A percentile compares a stretch with the other conserved stretches of the same genome.
phyloP scores from a whole-genome alignment of 306 rosid genomes.

The Hippophae tibetana region DNA sequence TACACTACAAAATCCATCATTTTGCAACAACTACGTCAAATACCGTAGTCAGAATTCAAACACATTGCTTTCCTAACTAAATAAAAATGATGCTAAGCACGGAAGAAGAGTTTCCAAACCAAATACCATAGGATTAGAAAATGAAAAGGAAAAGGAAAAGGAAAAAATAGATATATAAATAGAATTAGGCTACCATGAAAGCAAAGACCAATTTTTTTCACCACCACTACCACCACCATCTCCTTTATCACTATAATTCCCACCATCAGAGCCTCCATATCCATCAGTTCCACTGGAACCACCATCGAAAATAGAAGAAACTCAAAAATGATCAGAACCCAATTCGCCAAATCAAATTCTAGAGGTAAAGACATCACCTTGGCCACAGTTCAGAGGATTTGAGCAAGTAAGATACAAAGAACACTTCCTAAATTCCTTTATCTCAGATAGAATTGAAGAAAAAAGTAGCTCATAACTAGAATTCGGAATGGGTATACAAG shows the following conservation, averaged over 20 bases:
- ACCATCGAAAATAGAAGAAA: conserved; percentile 35
- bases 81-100: too few relatives aligned
- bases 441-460: conserved; percentile 17
- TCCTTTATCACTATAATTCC: conserved; percentile 29
- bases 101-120: too few relatives aligned
- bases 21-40: too few relatives aligned
- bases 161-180: not conserved
- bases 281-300: conserved; percentile 43
- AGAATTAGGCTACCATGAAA: conserved; percentile 51
- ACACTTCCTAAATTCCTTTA: conserved; percentile 11
- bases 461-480: too few relatives aligned
- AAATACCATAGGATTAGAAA: not conserved
- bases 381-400: conserved; percentile 7
- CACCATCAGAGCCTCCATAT: conserved; percentile 35
- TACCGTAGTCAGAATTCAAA: too few relatives aligned
- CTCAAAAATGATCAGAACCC: conserved; percentile 22
- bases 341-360: conserved; percentile 11
- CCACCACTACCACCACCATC: conserved; percentile 18
- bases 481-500: too few relatives aligned
- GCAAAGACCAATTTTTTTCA: conserved; percentile 45
- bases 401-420: conserved; percentile 15
- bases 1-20: too few relatives aligned
- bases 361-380: conserved; percentile 6
- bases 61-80: too few relatives aligned
- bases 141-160: not conserved